Evolutionary conservation across 306 rosid genomes (phyloP).

Genomic region (Malus sylvestris): DNA sequence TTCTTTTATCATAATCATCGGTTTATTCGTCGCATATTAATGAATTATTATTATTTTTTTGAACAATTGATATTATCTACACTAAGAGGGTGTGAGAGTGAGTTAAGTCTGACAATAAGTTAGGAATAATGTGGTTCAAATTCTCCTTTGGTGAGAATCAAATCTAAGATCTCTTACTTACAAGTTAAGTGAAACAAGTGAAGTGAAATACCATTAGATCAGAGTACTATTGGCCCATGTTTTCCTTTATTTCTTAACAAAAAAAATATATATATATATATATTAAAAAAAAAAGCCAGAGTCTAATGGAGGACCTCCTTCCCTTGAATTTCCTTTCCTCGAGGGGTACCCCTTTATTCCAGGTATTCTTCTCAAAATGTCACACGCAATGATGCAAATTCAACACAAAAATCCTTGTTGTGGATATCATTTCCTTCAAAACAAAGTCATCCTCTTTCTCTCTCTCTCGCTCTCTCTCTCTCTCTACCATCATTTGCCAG

Average conservation of each 20-base stretch:
- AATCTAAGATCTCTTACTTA: too few species aligned
- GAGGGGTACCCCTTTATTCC: neutral
- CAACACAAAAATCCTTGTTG: neutral
- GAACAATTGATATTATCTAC: too few species aligned
- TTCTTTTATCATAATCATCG: neutral
- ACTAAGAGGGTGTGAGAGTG: too few species aligned
- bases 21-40: too few species aligned
- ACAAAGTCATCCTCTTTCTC: constrained; percentile 1
- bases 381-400: neutral
- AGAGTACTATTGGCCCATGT: neutral
- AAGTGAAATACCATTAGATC: too few species aligned
- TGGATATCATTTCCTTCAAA: constrained; percentile 5
- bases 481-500: neutral
- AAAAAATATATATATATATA: neutral
- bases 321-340: neutral
- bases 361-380: constrained; percentile 1
- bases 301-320: neutral
- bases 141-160: too few species aligned
- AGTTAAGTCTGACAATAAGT: too few species aligned
- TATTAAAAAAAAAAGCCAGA: neutral
- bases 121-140: too few species aligned
- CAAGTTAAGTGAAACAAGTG: too few species aligned
- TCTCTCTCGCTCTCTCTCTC: neutral
- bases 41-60: too few species aligned
- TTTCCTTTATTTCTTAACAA: neutral